These are phyloP conservation scores for Candida sonorensis DNA, from an alignment of 805 yeast species.

Conservation along the genomic window DNA sequence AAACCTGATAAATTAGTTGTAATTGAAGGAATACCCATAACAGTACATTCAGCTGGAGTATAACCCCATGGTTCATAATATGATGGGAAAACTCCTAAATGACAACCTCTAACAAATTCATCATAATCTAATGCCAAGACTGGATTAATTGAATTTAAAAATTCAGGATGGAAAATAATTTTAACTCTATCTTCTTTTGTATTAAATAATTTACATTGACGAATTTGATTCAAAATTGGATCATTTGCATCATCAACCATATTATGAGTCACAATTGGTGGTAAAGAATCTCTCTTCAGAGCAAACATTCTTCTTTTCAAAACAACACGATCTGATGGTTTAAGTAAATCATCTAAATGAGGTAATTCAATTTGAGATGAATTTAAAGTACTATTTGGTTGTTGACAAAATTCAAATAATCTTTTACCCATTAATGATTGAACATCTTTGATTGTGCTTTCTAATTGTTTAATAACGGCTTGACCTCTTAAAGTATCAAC, in stretches of 20 bases:
- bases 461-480: slow-evolving; percentile 89
- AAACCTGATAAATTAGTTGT: slow-evolving; percentile 95
- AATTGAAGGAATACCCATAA: slow-evolving; percentile 97
- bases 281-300: slow-evolving; percentile 78
- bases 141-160: slow-evolving; percentile 90
- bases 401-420: slow-evolving; percentile 76
- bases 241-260: slow-evolving; percentile 90
- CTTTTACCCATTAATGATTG: slow-evolving; percentile 82
- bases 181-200: slow-evolving; percentile 87
- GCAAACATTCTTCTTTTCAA: slow-evolving; percentile 92
- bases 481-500: slow-evolving; percentile 95
- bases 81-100: slow-evolving; percentile 96
- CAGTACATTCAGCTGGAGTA: slow-evolving; percentile 99
- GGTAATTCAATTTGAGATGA: slow-evolving; percentile 46
- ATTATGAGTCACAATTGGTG: slow-evolving; percentile 95
- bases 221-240: slow-evolving; percentile 85
- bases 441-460: slow-evolving; percentile 81
- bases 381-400: slow-evolving; percentile 35
- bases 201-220: slow-evolving; percentile 88
- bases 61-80: slow-evolving; percentile 99
- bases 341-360: slow-evolving; percentile 72
- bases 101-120: slow-evolving; percentile 97
- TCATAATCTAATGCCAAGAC: slow-evolving; percentile 90
- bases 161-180: slow-evolving; percentile 96
- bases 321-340: slow-evolving; percentile 80